Base-by-base conservation (phyloP, 805 yeast genomes). In the Candida loeiensis region DNA sequence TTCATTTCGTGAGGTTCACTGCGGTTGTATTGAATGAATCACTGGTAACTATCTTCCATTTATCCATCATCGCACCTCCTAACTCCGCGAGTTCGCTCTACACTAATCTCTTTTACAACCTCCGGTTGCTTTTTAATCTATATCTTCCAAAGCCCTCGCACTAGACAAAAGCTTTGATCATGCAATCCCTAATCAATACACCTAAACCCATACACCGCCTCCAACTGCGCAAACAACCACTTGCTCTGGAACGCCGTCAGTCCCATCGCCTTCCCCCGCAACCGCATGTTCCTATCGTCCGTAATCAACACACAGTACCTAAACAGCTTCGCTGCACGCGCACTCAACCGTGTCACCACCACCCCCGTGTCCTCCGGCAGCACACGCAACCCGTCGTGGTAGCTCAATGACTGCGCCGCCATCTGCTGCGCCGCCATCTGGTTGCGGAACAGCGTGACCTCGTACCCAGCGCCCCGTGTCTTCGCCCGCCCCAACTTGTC, bases 271-370 rank as follows among this genome's bases (percentile, higher is more conserved):
- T 77, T 75, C 2, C 87, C 81, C 46, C 85, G 75, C 29, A 79
- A 58, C 46, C 85, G 66, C 85, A 85, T 79, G 46, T 80, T 82
- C 40, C 80, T 64, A 55, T 85, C 91, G 59, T 85, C 91, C 2
- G 90, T 81, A 26, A 85, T 76, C 36, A 85, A 60, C 19, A 82
- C 71, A 46, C 84, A 78, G 55, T 78, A 79, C 35, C 72, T 64
- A 55, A 80, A 77, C 19, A 57, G 54, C 37, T 60, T 59, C 12
- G 80, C 70, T 27, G 66, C 61, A 50, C 52, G 71, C 40, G 51
- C 54, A 39, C 57, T 65, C 55, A 44, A 53, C 30, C 3, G 53
- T 41, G 26, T 43, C 40, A 8, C 43, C 37, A 13, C 50, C 45
- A 26, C 39, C 6, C 33, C 32, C 11, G 20, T n/a, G 6, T 21